phyloP scores from a whole-genome alignment of 2,329 filamentous ascomycete genomes.

The Rhynchosporium secalis region DNA sequence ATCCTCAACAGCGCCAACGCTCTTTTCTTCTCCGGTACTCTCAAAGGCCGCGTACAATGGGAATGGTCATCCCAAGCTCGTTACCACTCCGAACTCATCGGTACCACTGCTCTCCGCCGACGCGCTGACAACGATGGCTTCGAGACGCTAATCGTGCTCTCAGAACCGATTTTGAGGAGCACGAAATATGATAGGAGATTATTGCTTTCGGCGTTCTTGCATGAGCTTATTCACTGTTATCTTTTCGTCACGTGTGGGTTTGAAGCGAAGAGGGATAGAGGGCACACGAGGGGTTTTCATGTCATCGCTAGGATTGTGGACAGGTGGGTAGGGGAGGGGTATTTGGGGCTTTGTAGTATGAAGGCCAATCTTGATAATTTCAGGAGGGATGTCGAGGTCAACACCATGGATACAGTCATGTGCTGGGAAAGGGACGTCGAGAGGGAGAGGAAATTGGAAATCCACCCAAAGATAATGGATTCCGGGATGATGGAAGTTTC shows the following conservation, averaged over 20 bases:
- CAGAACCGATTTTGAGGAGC: constrained; percentile 56
- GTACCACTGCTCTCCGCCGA: constrained; percentile 59
- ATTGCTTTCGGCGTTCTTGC: constrained; percentile 64
- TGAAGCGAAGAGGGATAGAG: constrained; percentile 54
- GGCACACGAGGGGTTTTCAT: constrained; percentile 61
- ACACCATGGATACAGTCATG: not conserved
- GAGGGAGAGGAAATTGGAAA: not conserved
- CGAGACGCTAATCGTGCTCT: constrained; percentile 64
- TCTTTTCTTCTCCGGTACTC: constrained; percentile 59
- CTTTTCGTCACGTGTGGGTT: constrained; percentile 63
- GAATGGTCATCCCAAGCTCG: constrained; percentile 57
- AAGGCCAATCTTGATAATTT: constrained; percentile 62
- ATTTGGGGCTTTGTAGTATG: constrained; percentile 57
- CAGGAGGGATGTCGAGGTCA: constrained; percentile 27
- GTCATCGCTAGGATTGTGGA: constrained; percentile 61
- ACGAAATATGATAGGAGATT: constrained; percentile 56
- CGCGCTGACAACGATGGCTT: constrained; percentile 47
- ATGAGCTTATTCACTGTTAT: constrained; percentile 68
- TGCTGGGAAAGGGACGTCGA: not conserved
- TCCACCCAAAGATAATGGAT: not conserved
- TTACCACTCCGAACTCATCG: constrained; percentile 58
- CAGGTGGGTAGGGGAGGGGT: constrained; percentile 56
- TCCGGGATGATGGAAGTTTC: not conserved
- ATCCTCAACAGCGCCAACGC: constrained; percentile 63
- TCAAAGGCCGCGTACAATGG: constrained; percentile 60